Conservation (phyloP, 2,329 filamentous ascomycete genomes). For the Dactylella cylindrospora region DNA sequence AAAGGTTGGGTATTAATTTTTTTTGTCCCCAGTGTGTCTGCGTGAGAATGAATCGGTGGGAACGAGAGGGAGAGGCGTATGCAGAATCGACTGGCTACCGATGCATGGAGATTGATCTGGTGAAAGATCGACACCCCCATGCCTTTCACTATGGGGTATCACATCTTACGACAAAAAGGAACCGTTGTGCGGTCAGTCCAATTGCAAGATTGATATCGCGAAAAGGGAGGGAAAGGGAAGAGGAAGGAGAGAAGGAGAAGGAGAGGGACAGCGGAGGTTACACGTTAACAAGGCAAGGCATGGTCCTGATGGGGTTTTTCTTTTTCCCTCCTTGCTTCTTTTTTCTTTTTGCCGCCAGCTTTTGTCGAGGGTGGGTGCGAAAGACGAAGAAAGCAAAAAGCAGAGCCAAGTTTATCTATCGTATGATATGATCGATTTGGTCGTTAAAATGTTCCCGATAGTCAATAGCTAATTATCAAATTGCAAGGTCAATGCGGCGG, state of each 20-base stretch:
- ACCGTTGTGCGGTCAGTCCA: slow-evolving; percentile 22
- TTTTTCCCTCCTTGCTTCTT: not conserved
- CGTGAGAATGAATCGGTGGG: slow-evolving; percentile 30
- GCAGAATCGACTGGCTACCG: slow-evolving; percentile 36
- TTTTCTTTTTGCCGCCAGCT: not conserved
- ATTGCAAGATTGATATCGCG: slow-evolving; percentile 2
- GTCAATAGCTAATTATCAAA: slow-evolving; percentile 14
- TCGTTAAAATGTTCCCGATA: too few species aligned
- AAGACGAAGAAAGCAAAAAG: too few species aligned
- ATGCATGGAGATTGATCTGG: slow-evolving; percentile 1
- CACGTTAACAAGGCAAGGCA: too few species aligned
- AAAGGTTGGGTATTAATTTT: slow-evolving; percentile 35
- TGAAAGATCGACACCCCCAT: slow-evolving; percentile 42
- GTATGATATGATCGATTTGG: slow-evolving; percentile 29
- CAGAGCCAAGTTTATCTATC: too few species aligned
- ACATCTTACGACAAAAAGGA: slow-evolving; percentile 14
- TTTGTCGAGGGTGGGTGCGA: not conserved
- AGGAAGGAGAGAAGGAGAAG: slow-evolving; percentile 3
- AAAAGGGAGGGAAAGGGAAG: slow-evolving; percentile 4
- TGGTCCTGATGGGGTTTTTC: not conserved
- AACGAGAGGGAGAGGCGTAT: slow-evolving; percentile 27
- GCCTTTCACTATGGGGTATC: slow-evolving; percentile 31
- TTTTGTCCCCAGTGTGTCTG: slow-evolving; percentile 26
- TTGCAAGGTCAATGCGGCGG: slow-evolving; percentile 42
- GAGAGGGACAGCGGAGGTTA: slow-evolving; percentile 3